Conservation (phyloP, 225 moss, liverwort and hornwort genomes). For the Pseudisothecium myosuroides region DNA sequence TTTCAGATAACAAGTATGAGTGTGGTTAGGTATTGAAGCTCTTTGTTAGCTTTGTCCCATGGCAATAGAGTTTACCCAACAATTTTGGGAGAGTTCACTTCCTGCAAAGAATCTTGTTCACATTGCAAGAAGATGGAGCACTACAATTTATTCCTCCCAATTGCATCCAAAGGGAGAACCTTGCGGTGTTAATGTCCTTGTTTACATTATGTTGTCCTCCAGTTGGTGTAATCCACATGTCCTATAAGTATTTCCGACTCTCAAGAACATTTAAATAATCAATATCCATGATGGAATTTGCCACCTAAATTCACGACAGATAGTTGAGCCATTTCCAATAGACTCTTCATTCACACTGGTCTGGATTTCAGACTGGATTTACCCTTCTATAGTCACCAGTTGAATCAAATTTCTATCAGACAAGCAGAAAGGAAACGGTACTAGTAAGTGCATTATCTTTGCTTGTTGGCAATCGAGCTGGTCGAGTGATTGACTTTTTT, state of each 20-base stretch:
- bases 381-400: not conserved
- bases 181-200: not conserved
- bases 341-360: no score
- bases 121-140: not conserved
- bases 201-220: not conserved
- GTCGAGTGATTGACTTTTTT: not conserved
- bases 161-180: not conserved
- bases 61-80: fast-evolving
- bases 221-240: not conserved
- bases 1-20: not conserved
- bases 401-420: not conserved
- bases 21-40: not conserved
- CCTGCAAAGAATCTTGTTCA: fast-evolving
- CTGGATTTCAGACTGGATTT: not conserved
- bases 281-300: fast-evolving
- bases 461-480: not conserved
- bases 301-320: not conserved
- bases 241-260: fast-evolving
- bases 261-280: not conserved
- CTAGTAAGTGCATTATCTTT: not conserved
- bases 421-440: not conserved
- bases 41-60: not conserved
- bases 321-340: not conserved
- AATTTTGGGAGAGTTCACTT: not conserved
- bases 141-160: no score